Evolutionary conservation across 352 stramenopile species (phyloP).

Genomic region (Phytophthora ramorum): DNA sequence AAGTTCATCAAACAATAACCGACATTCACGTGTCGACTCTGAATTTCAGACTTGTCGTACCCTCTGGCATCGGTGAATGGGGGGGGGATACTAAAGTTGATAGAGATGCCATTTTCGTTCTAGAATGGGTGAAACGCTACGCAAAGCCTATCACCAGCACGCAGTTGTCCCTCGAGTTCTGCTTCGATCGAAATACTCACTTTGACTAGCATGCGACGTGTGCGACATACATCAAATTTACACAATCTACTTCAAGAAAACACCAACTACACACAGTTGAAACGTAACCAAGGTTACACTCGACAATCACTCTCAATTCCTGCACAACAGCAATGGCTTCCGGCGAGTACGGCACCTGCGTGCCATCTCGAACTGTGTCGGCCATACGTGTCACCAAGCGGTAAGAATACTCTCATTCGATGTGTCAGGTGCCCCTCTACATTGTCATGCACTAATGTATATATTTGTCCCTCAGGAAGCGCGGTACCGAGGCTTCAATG

Average conservation of each 20-base stretch:
- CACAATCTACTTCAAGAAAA: background rate
- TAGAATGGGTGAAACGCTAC: too few relatives aligned
- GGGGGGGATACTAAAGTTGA: too few relatives aligned
- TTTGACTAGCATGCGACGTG: background rate
- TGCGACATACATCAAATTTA: background rate
- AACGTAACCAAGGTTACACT: background rate
- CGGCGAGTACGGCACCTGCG: conserved; percentile 26
- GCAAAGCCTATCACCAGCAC: too few relatives aligned
- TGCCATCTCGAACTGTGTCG: background rate
- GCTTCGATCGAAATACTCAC: too few relatives aligned
- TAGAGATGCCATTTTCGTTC: too few relatives aligned
- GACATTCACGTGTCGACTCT: too few relatives aligned
- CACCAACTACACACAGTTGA: background rate
- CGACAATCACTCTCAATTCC: background rate
- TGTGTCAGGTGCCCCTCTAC: background rate
- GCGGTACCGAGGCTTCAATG: conserved; percentile 71
- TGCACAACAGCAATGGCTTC: background rate
- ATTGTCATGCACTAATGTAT: background rate
- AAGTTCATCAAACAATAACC: too few relatives aligned
- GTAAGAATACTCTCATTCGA: conserved; percentile 1
- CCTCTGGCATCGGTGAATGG: too few relatives aligned
- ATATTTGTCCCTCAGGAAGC: conserved; percentile 16
- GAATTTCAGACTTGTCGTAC: too few relatives aligned
- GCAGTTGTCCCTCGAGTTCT: too few relatives aligned
- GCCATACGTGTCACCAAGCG: conserved; percentile 8